These are phyloP conservation scores for Salicornia ramosissima DNA, from an alignment of 148 eudicot species.

Conservation along the genomic window DNA sequence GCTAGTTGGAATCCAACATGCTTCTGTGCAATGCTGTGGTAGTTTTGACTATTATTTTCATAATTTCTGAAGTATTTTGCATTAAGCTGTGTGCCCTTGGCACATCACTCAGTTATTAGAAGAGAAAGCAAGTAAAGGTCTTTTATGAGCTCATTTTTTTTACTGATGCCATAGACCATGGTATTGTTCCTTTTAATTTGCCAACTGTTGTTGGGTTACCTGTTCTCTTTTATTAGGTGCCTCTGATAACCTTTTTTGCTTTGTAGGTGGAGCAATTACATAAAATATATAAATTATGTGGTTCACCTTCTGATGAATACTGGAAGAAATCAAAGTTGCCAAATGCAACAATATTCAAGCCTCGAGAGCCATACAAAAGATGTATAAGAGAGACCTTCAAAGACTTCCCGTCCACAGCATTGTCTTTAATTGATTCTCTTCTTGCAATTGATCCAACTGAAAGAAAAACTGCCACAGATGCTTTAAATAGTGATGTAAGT, in stretches of 20 bases:
- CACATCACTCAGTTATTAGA: neutral
- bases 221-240: neutral
- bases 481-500: constrained; percentile 47
- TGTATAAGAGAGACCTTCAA: constrained; percentile 57
- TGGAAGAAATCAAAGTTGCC: constrained; percentile 86
- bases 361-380: constrained; percentile 75
- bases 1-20: neutral
- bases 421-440: constrained; percentile 70
- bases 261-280: constrained; percentile 76
- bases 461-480: constrained; percentile 72
- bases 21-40: neutral
- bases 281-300: constrained; percentile 77
- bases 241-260: constrained; percentile 3
- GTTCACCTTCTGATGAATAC: constrained; percentile 85
- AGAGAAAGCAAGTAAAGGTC: neutral
- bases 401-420: constrained; percentile 59
- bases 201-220: neutral
- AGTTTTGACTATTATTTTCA: neutral
- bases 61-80: neutral
- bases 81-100: neutral
- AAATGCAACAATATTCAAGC: constrained; percentile 75
- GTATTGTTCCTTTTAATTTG: neutral
- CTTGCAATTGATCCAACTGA: constrained; percentile 80
- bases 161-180: neutral
- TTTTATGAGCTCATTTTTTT: neutral